Conservation (phyloP, 2,329 filamentous ascomycete genomes). For the Trichoderma gracile region DNA sequence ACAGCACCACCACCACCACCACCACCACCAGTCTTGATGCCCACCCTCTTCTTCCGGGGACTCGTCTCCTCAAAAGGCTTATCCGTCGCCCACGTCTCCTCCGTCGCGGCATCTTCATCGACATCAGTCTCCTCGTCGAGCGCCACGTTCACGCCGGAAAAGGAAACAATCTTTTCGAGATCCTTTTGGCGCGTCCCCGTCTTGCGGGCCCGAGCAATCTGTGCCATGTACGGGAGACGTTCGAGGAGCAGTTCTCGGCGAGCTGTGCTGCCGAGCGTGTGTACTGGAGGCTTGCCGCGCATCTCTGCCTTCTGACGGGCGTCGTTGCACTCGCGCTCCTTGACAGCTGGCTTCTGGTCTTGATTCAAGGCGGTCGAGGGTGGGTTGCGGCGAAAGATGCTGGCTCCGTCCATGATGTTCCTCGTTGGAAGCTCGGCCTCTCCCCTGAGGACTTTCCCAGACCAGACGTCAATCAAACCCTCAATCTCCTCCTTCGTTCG, state of each 20-base stretch:
- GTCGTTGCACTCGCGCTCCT: conserved; percentile 21
- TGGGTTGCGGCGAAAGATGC: conserved; percentile 51
- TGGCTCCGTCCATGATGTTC: conserved; percentile 48
- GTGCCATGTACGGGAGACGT: conserved; percentile 79
- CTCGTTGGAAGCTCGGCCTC: conserved; percentile 44
- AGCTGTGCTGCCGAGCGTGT: conserved; percentile 65
- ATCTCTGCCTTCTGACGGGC: conserved; percentile 27
- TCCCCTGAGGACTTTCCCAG: conserved; percentile 59
- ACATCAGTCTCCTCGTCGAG: conserved; percentile 49
- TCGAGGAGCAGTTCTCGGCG: conserved; percentile 78
- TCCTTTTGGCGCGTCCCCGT: conserved; percentile 52
- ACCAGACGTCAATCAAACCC: conserved; percentile 69
- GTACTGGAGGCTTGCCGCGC: conserved; percentile 42
- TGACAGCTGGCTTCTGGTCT: conserved; percentile 37
- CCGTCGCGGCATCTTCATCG: conserved; percentile 46
- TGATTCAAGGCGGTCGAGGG: conserved; percentile 36
- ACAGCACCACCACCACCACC: conserved; percentile 36
- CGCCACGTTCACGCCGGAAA: conserved; percentile 57
- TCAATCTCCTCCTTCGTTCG: conserved; percentile 79
- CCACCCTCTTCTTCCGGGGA: conserved; percentile 49
- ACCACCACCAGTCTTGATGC: conserved; percentile 40
- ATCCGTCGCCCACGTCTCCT: conserved; percentile 63
- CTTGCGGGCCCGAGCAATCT: conserved; percentile 56
- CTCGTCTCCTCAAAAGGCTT: conserved; percentile 56
- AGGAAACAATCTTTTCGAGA: conserved; percentile 68